These are phyloP conservation scores for Colletotrichum australisinense DNA, from an alignment of 2,329 filamentous ascomycete species.

Conservation along the genomic window DNA sequence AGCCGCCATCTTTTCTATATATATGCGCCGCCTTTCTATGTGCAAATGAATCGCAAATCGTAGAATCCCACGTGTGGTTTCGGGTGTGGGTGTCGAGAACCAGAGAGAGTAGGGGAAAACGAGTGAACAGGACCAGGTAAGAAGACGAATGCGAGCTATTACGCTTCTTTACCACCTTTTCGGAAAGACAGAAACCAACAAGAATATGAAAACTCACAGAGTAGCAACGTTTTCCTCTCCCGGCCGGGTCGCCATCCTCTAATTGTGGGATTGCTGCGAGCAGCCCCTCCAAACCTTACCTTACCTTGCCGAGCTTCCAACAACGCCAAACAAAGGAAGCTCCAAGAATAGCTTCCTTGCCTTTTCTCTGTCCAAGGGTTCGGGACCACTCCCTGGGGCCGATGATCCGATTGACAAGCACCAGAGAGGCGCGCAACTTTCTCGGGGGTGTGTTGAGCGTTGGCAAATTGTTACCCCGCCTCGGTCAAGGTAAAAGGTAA, in stretches of 20 bases:
- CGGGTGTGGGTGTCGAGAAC: background rate
- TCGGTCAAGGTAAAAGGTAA: constrained; percentile 16
- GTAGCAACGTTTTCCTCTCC: constrained; percentile 64
- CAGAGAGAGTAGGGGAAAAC: background rate
- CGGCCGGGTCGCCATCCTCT: constrained; percentile 55
- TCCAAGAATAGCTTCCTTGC: constrained; percentile 11
- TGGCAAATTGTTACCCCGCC: constrained; percentile 30
- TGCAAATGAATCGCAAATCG: background rate
- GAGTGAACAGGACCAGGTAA: too few species aligned
- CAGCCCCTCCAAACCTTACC: background rate
- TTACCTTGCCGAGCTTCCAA: background rate
- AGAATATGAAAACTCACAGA: constrained; percentile 53
- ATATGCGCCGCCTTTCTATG: background rate
- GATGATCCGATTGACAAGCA: constrained; percentile 9
- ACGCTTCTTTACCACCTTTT: background rate
- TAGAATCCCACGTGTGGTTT: background rate
- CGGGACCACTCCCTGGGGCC: background rate
- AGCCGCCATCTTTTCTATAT: constrained; percentile 36
- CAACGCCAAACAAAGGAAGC: background rate
- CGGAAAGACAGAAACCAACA: background rate
- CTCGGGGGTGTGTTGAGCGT: too few species aligned
- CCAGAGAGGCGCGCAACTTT: constrained; percentile 6
- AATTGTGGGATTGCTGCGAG: constrained; percentile 26
- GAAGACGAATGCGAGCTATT: background rate
- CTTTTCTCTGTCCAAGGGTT: background rate